These are phyloP conservation scores for Corynascus novoguineensis DNA, from an alignment of 495 filamentous ascomycete species.

Conservation along the genomic window DNA sequence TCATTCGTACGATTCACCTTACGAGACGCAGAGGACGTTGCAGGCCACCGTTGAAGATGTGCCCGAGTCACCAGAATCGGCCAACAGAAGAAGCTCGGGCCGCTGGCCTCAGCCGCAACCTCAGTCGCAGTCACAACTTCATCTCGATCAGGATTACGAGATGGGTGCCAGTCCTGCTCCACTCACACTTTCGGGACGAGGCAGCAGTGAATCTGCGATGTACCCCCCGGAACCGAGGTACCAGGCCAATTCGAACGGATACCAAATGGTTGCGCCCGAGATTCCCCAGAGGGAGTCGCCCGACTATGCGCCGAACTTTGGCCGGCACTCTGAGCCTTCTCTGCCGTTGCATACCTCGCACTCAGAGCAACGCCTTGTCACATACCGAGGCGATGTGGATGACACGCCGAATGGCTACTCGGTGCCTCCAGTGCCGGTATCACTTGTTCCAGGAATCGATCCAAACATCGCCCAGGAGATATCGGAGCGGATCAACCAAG, in stretches of 20 bases:
- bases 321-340: constrained; percentile 25
- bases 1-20: constrained; percentile 45
- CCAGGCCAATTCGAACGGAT: constrained; percentile 17
- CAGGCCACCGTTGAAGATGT: constrained; percentile 67
- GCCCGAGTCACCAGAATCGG: constrained; percentile 44
- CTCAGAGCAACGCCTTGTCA: constrained; percentile 17
- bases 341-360: constrained; percentile 20
- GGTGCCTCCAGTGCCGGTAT: constrained; percentile 53
- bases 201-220: not conserved
- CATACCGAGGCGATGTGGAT: constrained; percentile 32
- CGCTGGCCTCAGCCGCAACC: constrained; percentile 22
- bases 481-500: constrained; percentile 46
- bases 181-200: constrained; percentile 27
- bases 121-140: constrained; percentile 22
- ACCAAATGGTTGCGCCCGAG: constrained; percentile 13
- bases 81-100: constrained; percentile 41
- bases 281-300: constrained; percentile 12
- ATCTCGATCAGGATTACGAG: constrained; percentile 33
- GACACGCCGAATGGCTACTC: constrained; percentile 34
- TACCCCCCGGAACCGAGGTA: constrained; percentile 8
- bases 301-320: constrained; percentile 16
- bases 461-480: constrained; percentile 52
- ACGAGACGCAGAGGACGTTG: constrained; percentile 50
- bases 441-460: constrained; percentile 66
- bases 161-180: constrained; percentile 43